phyloP scores from a whole-genome alignment of 2,329 filamentous ascomycete species.

The Alternaria angustiovoidea region DNA sequence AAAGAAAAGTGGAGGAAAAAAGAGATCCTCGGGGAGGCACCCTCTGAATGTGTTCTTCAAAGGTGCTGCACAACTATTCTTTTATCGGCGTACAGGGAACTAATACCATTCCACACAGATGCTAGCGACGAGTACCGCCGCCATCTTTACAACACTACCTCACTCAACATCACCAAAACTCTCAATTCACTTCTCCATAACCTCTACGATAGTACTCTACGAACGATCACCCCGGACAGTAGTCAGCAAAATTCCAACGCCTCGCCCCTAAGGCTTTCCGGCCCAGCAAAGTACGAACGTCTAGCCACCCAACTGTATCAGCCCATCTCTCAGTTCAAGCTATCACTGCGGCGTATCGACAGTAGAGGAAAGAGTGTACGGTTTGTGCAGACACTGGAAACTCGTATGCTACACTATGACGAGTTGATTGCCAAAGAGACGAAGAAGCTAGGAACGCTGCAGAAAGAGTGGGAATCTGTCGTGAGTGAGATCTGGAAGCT shows the following conservation, averaged over 20 bases:
- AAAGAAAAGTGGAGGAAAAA: constrained; percentile 14
- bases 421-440: constrained; percentile 27
- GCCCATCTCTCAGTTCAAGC: constrained; percentile 28
- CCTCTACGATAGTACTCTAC: constrained; percentile 25
- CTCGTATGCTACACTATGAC: constrained; percentile 33
- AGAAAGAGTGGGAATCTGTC: constrained; percentile 37
- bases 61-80: constrained; percentile 20
- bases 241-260: not conserved
- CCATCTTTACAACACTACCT: constrained; percentile 30
- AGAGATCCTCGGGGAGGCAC: constrained; percentile 23
- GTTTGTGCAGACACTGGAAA: constrained; percentile 24
- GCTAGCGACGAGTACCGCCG: constrained; percentile 36
- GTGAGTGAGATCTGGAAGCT: constrained; percentile 44
- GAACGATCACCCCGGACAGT: constrained; percentile 16
- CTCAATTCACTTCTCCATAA: constrained; percentile 23
- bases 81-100: not conserved
- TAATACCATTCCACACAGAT: constrained; percentile 31
- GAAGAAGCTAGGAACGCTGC: constrained; percentile 28
- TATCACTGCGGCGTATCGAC: constrained; percentile 18
- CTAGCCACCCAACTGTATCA: constrained; percentile 26
- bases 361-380: constrained; percentile 18
- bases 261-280: constrained; percentile 26
- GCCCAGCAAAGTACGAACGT: constrained; percentile 29
- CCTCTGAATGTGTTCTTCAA: constrained; percentile 40
- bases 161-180: constrained; percentile 29